Evolutionary conservation across 768 basidiomycete genomes (phyloP).

Genomic region (Mycena chlorophos): DNA sequence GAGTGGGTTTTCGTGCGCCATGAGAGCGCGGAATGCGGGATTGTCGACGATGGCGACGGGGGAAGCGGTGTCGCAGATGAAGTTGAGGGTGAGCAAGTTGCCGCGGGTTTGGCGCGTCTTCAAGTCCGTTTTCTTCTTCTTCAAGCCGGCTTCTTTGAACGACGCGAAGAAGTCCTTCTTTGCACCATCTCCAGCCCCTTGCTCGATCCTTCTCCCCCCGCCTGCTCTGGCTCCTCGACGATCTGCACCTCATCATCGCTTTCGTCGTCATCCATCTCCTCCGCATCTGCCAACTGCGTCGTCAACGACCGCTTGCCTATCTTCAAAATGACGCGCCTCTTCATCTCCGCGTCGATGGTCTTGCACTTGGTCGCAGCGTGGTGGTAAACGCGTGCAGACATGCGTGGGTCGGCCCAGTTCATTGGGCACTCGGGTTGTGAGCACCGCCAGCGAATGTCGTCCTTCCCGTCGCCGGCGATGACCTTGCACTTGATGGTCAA

Average conservation of each 20-base stretch:
- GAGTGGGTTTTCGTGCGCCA: background rate
- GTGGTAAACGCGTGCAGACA: background rate
- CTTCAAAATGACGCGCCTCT: background rate
- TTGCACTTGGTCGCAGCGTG: background rate
- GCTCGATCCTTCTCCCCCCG: too few relatives aligned
- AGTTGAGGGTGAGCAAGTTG: slow-evolving; percentile 6
- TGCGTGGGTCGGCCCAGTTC: background rate
- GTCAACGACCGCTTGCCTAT: background rate
- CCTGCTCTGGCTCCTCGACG: too few relatives aligned
- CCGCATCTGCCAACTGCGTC: too few relatives aligned
- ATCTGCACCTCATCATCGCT: too few relatives aligned
- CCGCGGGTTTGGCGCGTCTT: background rate
- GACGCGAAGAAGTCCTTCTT: background rate
- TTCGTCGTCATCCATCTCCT: background rate
- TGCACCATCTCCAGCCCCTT: too few relatives aligned
- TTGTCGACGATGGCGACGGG: slow-evolving; percentile 7
- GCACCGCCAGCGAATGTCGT: background rate
- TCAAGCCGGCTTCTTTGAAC: background rate
- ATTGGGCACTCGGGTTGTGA: background rate
- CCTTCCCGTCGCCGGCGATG: background rate
- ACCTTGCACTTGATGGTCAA: background rate
- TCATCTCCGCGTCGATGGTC: background rate
- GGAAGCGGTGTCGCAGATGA: slow-evolving; percentile 15
- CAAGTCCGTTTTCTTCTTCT: background rate
- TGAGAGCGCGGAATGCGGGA: slow-evolving; percentile 4